phyloP scores from a whole-genome alignment of 164 flowering plant genomes.

The Vitis vinifera region DNA sequence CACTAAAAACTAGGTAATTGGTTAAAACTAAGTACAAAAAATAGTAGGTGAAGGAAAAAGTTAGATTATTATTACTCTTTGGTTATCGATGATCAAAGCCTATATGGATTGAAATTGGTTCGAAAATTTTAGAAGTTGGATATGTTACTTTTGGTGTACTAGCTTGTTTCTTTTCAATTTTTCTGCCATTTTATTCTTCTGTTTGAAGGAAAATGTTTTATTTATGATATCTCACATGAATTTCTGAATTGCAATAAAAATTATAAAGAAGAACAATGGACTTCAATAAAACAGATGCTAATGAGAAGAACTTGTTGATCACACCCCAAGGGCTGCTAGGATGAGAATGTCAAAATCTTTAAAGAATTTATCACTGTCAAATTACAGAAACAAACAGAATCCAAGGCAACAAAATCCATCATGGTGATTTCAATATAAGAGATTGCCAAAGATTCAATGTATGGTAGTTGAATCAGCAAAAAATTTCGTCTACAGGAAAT shows the following conservation, averaged over 20 bases:
- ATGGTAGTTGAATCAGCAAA: not conserved
- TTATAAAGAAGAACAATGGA: not conserved
- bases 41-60: no score
- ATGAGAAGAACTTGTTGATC: slow-evolving; percentile 59
- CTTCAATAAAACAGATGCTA: not conserved
- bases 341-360: slow-evolving; percentile 84
- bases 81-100: no score
- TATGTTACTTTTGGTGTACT: no score
- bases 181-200: no score
- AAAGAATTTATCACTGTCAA: slow-evolving; percentile 10
- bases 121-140: no score
- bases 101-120: no score
- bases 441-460: not conserved
- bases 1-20: no score
- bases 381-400: not conserved
- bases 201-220: no score
- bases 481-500: not conserved
- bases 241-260: not conserved
- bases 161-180: no score
- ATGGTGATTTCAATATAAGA: not conserved
- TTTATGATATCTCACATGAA: no score
- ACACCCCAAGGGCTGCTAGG: slow-evolving; percentile 98
- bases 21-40: no score
- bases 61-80: no score
- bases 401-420: not conserved